Evolutionary conservation across 805 yeast species (phyloP), one percentile per base, ranked within the genome.

Genomic region (Kockiozyma suomiensis): DNA sequence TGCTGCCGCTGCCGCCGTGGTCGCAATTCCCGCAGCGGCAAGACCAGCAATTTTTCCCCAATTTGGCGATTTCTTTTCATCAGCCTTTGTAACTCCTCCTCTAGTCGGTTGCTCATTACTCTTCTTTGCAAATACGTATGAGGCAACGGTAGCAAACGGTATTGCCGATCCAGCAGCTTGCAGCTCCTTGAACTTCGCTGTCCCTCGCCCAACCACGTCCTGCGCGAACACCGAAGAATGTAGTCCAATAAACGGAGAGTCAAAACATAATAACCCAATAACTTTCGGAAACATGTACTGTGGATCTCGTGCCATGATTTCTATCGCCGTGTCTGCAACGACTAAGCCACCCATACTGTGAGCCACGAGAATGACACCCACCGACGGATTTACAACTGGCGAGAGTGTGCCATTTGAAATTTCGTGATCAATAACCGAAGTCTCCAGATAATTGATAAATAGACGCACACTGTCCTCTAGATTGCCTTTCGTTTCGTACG

Each of bases 321-420:
- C 57, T 13, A 46, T 21, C 23, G 59, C 33, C 13, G 60, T 37
- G 40, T 63, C 66, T 12, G 58, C 19, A 30, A 54, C 42, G 23
- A 63, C 58, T 19, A 63, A 41, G 4, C 66, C 66, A 32, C 66
- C 66, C 66, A 63, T 63, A 23, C 62, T 57, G 38, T 63, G 66
- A 5, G 58, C 66, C 23, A 59, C 59, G 15, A 63, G 45, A n/a
- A 63, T 23, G 7, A 63, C 55, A 12, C 59, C 66, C 17, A 62
- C 65, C 17, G 49, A 21, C 3, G 66, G 66, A 15, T 40, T 40
- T 15, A 61, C 50, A 10, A 61, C 66, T 17, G 66, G 66, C 40
- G 66, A 56, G 15, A 12, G 15, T 12, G 66, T 51, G 17, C 56
- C 47, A n/a, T 52, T 43, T 13, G 50, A 21, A 5, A 61, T 55